phyloP scores from a whole-genome alignment of 306 rosid species.

The Quercus ilex region DNA sequence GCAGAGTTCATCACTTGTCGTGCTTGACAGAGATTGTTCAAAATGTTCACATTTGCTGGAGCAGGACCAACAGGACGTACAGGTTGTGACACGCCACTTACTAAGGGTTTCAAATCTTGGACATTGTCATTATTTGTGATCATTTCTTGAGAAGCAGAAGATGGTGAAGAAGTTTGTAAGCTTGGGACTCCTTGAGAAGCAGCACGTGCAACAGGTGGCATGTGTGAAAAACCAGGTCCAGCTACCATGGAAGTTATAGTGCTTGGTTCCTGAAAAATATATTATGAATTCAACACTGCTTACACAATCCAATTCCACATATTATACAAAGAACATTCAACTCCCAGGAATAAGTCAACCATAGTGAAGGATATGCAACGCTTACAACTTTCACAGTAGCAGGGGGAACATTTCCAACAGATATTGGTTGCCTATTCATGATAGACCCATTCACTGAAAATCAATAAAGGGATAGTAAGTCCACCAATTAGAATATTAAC shows the following conservation, averaged over 20 bases:
- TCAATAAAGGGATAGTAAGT: constrained; percentile 19
- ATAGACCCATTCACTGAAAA: constrained; percentile 77
- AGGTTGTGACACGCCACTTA: constrained; percentile 58
- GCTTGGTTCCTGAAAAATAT: constrained; percentile 69
- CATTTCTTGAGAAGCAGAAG: constrained; percentile 81
- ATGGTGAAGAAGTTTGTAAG: constrained; percentile 86
- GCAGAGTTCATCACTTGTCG: constrained; percentile 77
- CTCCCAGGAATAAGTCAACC: constrained; percentile 6
- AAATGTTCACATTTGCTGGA: constrained; percentile 69
- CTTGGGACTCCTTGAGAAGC: constrained; percentile 76
- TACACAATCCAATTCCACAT: constrained; percentile 5
- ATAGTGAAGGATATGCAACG: not conserved
- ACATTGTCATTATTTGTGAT: constrained; percentile 64
- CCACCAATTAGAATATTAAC: constrained; percentile 23
- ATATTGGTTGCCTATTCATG: constrained; percentile 58
- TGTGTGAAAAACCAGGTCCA: constrained; percentile 69
- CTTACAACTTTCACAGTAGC: constrained; percentile 94
- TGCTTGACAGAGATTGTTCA: constrained; percentile 83
- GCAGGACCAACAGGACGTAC: constrained; percentile 72
- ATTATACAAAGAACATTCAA: not conserved
- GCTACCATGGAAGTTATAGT: constrained; percentile 71
- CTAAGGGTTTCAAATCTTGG: constrained; percentile 74
- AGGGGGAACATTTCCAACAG: constrained; percentile 65
- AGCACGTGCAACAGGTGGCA: constrained; percentile 65
- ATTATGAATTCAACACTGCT: constrained; percentile 21